Conservation (phyloP, 257 asterid species). For the Eucommia ulmoides region DNA sequence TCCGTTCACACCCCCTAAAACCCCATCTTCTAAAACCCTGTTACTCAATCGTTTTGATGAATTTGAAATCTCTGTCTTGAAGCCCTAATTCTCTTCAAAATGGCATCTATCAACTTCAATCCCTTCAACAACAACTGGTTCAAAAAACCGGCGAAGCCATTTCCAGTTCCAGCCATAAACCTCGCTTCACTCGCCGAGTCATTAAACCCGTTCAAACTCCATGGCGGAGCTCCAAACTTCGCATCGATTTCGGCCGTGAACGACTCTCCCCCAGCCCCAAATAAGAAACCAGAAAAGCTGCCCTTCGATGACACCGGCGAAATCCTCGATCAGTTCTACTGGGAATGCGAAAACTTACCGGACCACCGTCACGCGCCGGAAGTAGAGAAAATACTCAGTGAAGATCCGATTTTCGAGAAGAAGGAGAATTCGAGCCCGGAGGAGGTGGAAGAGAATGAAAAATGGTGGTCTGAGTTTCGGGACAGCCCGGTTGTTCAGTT, state of each 20-base stretch:
- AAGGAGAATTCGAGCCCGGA: slow-evolving; percentile 68
- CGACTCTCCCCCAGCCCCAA: too few relatives aligned
- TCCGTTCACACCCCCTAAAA: too few relatives aligned
- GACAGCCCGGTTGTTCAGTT: slow-evolving; percentile 71
- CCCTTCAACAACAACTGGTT: slow-evolving; percentile 78
- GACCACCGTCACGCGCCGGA: slow-evolving; percentile 68
- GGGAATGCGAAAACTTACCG: slow-evolving; percentile 84
- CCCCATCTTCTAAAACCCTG: too few relatives aligned
- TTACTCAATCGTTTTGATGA: too few relatives aligned
- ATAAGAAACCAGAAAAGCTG: slow-evolving; percentile 27
- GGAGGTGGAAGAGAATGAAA: slow-evolving; percentile 72
- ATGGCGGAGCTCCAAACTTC: slow-evolving; percentile 33
- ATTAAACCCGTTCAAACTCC: slow-evolving; percentile 40
- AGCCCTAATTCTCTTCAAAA: slow-evolving; percentile 5
- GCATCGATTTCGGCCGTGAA: slow-evolving; percentile 47
- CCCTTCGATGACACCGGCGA: slow-evolving; percentile 49
- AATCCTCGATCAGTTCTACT: slow-evolving; percentile 70
- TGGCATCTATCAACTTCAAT: slow-evolving; percentile 70
- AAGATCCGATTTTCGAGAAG: slow-evolving; percentile 54
- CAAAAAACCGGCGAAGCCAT: slow-evolving; percentile 37
- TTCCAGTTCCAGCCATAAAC: slow-evolving; percentile 48
- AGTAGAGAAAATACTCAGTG: slow-evolving; percentile 58
- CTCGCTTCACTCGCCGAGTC: slow-evolving; percentile 20
- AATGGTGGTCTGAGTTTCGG: slow-evolving; percentile 61
- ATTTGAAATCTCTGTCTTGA: not conserved